Conservation (phyloP, 805 yeast species). For the Metschnikowia peoriensis region DNA sequence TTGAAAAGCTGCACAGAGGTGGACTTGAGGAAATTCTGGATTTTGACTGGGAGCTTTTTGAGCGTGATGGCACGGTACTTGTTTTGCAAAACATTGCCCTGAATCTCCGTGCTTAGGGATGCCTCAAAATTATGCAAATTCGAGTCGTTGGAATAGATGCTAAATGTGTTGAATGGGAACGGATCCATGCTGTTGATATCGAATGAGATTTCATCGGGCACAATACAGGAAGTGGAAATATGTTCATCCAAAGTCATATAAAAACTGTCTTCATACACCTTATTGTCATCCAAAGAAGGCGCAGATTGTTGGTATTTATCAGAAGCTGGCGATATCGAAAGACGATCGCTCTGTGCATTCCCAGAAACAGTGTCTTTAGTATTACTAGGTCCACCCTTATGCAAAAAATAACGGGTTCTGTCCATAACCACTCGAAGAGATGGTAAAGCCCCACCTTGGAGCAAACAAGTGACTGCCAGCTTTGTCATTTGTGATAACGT, state of each 20-base stretch:
- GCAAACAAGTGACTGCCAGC: constrained; percentile 28
- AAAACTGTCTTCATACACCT: constrained; percentile 31
- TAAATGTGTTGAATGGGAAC: constrained; percentile 35
- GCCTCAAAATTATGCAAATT: constrained; percentile 34
- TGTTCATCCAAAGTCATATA: constrained; percentile 33
- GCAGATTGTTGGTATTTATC: constrained; percentile 4
- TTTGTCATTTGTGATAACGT: constrained; percentile 24
- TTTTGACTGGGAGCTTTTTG: constrained; percentile 31
- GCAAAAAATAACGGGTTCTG: constrained; percentile 32
- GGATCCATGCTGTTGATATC: constrained; percentile 22
- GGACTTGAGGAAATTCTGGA: constrained; percentile 33
- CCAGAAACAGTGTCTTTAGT: constrained; percentile 8
- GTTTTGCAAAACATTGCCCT: constrained; percentile 23
- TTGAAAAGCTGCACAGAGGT: constrained; percentile 34
- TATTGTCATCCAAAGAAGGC: constrained; percentile 14
- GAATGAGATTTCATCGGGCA: constrained; percentile 18
- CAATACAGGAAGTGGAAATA: constrained; percentile 31
- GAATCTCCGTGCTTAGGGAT: constrained; percentile 27
- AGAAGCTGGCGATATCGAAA: constrained; percentile 12
- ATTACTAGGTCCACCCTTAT: constrained; percentile 19
- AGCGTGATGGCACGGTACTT: constrained; percentile 23
- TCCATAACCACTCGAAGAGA: constrained; percentile 27
- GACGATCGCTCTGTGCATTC: constrained; percentile 5
- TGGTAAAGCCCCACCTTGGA: constrained; percentile 29
- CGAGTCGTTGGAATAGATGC: constrained; percentile 39